A percentile compares a stretch with the other conserved stretches of the same genome.
Conservation (phyloP, 2,329 filamentous ascomycete genomes). For the Trichoderma atrobrunneum region DNA sequence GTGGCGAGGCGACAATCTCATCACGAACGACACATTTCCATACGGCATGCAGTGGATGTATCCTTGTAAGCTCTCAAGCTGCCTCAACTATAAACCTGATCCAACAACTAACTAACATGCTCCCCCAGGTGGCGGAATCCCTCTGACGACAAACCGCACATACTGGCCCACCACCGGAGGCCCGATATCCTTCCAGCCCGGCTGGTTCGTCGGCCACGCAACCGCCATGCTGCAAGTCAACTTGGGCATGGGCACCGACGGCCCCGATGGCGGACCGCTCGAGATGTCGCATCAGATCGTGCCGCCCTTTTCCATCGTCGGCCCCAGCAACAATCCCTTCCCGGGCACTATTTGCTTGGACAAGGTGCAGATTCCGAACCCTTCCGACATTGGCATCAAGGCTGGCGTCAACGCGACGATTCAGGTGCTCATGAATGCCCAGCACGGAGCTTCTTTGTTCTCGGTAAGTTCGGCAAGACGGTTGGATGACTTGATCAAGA, state of each 20-base stretch:
- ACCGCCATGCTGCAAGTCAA: conserved; percentile 87
- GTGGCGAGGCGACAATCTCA: conserved; percentile 82
- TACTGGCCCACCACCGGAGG: conserved; percentile 88
- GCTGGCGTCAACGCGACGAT: conserved; percentile 86
- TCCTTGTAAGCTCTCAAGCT: conserved; percentile 70
- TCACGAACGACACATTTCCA: conserved; percentile 73
- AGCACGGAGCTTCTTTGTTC: conserved; percentile 80
- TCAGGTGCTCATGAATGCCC: conserved; percentile 77
- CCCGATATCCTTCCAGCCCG: conserved; percentile 82
- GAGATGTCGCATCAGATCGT: conserved; percentile 89
- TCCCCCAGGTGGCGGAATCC: conserved; percentile 74
- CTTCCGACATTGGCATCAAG: conserved; percentile 61
- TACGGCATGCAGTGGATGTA: conserved; percentile 96
- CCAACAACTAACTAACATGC: background rate
- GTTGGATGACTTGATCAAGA: background rate
- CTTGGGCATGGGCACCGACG: conserved; percentile 74
- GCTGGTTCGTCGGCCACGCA: conserved; percentile 89
- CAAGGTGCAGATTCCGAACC: conserved; percentile 73
- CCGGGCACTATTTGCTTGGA: conserved; percentile 85
- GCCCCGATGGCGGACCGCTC: conserved; percentile 60
- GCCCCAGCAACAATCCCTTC: conserved; percentile 77
- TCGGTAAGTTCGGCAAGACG: conserved; percentile 55
- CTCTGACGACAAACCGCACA: conserved; percentile 75
- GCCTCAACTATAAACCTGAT: background rate
- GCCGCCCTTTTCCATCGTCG: conserved; percentile 75